Base-by-base conservation (phyloP, 208 protist species). In the Crithidia mellificae region DNA sequence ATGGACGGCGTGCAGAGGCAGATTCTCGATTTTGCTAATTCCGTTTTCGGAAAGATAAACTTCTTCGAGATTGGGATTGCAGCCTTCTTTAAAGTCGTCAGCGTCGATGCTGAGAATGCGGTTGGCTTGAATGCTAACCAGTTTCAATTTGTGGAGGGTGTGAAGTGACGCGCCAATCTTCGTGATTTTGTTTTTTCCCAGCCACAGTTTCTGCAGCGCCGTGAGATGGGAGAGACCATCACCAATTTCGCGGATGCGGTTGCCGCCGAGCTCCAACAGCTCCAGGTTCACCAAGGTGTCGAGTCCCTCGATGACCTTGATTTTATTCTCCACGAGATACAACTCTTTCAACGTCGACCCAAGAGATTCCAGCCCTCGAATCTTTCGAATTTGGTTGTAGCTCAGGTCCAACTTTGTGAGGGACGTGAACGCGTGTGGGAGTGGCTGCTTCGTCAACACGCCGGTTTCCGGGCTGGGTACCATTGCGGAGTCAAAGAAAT, bases 131-230 rank as follows among this genome's bases (percentile, higher is more conserved):
- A 98, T 66, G 38, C 87, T 95, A 14, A 96, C 55, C 41, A 84
- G 75, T 51, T 78, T 71, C 27, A 98, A 68, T 11, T 52, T 77
- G 19, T 34, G 63, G 6, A 98, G 70, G 9, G 54, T 77, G 41
- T 86, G 75, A 7, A 97, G 66, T 14, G 80, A 79, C 6, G 63
- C 77, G 2, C 91, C 80, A 44, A 98, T 76, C 39, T 55, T 72
- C 12, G 62, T 51, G 46, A 98, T 96, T 57, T 98, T 98, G 68
- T 98, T 98, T 53, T 95, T 97, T 15, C 94, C 94, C 0, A 98
- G 57, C 90, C 92, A 98, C 44, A 98, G 66, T 44, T 88, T 81
- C 51, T 87, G 80, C 27, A 98, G 65, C 19, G 83, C 86, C 14
- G 66, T 66, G 0, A 96, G 78, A 7, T 80, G 81, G 8, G 75